Evolutionary conservation across 805 yeast genomes (phyloP).

Genomic region (Pichia occidentalis): DNA sequence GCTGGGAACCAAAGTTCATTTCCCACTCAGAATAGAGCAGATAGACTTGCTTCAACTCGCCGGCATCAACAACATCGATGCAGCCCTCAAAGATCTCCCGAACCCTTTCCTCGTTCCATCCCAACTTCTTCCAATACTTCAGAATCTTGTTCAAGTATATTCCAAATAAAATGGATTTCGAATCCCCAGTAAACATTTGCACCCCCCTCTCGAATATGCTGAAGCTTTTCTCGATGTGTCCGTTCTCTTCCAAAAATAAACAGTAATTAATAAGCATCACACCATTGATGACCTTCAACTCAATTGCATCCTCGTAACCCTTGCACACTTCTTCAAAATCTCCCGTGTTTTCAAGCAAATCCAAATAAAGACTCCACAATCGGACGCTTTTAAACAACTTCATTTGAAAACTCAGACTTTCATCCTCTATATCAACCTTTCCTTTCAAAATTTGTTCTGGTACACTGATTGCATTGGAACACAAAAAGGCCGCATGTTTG

Average conservation of each 20-base stretch:
- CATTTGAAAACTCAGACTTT: slow-evolving; percentile 44
- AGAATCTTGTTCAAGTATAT: slow-evolving; percentile 53
- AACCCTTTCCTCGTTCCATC: slow-evolving; percentile 43
- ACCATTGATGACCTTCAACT: slow-evolving; percentile 63
- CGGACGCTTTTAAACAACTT: slow-evolving; percentile 53
- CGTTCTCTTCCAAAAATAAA: slow-evolving; percentile 44
- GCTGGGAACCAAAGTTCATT: slow-evolving; percentile 42
- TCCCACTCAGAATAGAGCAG: slow-evolving; percentile 59
- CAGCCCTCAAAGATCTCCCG: slow-evolving; percentile 74
- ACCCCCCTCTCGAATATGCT: slow-evolving; percentile 65
- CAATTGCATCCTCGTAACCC: slow-evolving; percentile 49
- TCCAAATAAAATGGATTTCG: slow-evolving; percentile 65
- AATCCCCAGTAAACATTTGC: slow-evolving; percentile 51
- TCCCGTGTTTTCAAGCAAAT: slow-evolving; percentile 53
- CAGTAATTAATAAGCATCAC: slow-evolving; percentile 61
- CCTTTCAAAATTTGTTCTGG: slow-evolving; percentile 18
- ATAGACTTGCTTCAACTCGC: slow-evolving; percentile 44
- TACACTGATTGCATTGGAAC: slow-evolving; percentile 29
- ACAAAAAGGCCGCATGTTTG: slow-evolving; percentile 31
- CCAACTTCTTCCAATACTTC: slow-evolving; percentile 23
- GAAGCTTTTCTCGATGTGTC: slow-evolving; percentile 44
- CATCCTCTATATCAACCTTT: slow-evolving; percentile 32
- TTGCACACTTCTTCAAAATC: slow-evolving; percentile 34
- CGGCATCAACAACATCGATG: slow-evolving; percentile 28
- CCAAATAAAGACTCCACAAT: slow-evolving; percentile 71